Conservation (phyloP, 2,329 filamentous ascomycete species). For the Chaetothyriales sp. region DNA sequence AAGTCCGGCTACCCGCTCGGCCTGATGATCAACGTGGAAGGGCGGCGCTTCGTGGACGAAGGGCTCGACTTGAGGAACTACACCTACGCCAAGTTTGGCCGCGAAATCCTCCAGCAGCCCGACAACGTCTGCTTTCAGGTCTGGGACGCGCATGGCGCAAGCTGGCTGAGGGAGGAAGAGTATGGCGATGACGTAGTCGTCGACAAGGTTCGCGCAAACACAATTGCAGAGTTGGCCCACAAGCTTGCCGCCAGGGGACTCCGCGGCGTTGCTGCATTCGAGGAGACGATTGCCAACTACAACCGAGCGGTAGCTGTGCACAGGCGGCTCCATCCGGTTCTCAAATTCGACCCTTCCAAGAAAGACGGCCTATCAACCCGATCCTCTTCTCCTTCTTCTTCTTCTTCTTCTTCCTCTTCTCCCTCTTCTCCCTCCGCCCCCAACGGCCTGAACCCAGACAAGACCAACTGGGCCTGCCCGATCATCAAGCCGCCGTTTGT, state of each 20-base stretch:
- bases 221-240: constrained; percentile 41
- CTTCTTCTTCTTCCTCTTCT: too few species aligned
- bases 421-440: too few species aligned
- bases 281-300: constrained; percentile 39
- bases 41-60: constrained; percentile 51
- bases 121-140: constrained; percentile 47
- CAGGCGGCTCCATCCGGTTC: constrained; percentile 29
- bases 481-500: constrained; percentile 43
- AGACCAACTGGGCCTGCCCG: constrained; percentile 52
- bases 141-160: constrained; percentile 41
- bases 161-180: constrained; percentile 45
- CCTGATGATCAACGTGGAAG: constrained; percentile 46
- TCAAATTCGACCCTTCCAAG: constrained; percentile 43
- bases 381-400: constrained; percentile 22
- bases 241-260: constrained; percentile 36
- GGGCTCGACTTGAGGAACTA: constrained; percentile 51
- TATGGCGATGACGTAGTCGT: constrained; percentile 46
- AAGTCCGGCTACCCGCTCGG: constrained; percentile 55
- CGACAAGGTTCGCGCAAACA: constrained; percentile 35
- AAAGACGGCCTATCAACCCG: constrained; percentile 49
- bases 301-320: constrained; percentile 41
- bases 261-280: constrained; percentile 30
- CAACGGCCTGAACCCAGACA: constrained; percentile 34
- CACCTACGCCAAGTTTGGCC: constrained; percentile 52
- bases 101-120: constrained; percentile 45